Base-by-base conservation (phyloP, 139 green algal species). In the Chlorella sp. region DNA sequence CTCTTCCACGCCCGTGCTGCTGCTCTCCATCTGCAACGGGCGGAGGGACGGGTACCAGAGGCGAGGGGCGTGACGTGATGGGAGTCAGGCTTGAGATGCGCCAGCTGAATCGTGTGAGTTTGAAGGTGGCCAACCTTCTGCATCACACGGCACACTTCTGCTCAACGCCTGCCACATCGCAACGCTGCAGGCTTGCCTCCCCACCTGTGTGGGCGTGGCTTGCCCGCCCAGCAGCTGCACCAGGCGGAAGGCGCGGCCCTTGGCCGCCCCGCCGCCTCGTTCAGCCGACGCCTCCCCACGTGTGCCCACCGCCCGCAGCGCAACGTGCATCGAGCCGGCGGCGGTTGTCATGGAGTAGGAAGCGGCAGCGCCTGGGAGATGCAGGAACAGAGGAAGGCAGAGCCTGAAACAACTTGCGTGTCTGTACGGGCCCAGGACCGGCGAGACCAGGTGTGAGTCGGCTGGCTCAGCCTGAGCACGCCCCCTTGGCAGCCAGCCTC, bases 331-430 rank as follows among this genome's bases (percentile, higher is more conserved):
- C 1, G 40, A 34, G 28, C 77, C 60, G 5, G 60, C 77, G 3
- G 77, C 77, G 7, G 44, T 73, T 41, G 77, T 74, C 58, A 83
- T 83, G 30, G 77, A 73, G 30, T 60, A 58, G 30, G 40, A 36
- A 32, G 77, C 77, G 8, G 77, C 28, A 14, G 60, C 77, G 32
- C 77, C 77, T 83, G 60, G 56, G 46, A 30, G 19, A n/a, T n/a
- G n/a, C 11, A 26, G 1, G 34, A 70, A 36, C 62, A 36, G 9
- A 65, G 62, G 2, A 26, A 73, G 13, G 34, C 68, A 30, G 36
- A n/a, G 68, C 36, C 9, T 46, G 19, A 48, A 13, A 70, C 26
- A n/a, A n/a, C n/a, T n/a, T n/a, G n/a, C n/a, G n/a, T n/a, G n/a
- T n/a, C n/a, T n/a, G n/a, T n/a, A n/a, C n/a, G n/a, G n/a, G n/a